phyloP scores from a whole-genome alignment of 306 rosid species.

The Lathyrus aphaca region DNA sequence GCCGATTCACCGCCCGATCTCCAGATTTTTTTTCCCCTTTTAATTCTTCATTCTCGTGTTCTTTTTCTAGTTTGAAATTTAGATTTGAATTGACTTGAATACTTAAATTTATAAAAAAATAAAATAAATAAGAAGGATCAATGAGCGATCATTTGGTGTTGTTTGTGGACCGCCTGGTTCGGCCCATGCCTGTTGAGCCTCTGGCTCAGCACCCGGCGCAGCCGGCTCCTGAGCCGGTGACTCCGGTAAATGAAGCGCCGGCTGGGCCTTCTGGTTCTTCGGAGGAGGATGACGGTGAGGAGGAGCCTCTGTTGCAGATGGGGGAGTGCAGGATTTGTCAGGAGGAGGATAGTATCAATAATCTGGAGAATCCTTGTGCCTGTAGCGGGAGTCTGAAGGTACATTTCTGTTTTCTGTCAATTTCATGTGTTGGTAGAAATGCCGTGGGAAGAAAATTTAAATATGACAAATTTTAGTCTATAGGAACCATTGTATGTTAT shows the following conservation, averaged over 20 bases:
- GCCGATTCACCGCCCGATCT: constrained; percentile 42
- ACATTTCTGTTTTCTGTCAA: constrained; percentile 8
- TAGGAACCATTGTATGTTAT: background rate
- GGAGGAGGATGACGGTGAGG: constrained; percentile 46
- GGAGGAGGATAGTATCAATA: constrained; percentile 73
- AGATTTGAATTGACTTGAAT: background rate
- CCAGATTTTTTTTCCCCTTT: background rate
- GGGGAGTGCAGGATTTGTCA: constrained; percentile 97
- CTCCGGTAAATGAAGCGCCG: constrained; percentile 7
- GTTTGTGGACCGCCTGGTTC: constrained; percentile 63
- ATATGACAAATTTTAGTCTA: background rate
- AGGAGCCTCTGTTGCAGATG: constrained; percentile 68
- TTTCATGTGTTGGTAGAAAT: background rate
- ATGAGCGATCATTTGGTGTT: constrained; percentile 90
- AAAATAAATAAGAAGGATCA: background rate
- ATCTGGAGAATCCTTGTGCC: constrained; percentile 83
- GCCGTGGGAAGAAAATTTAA: background rate
- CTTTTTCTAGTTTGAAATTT: background rate
- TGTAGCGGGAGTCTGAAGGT: constrained; percentile 99
- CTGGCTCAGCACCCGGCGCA: constrained; percentile 47
- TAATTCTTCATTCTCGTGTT: background rate
- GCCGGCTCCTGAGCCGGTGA: constrained; percentile 41
- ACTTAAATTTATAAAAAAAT: background rate
- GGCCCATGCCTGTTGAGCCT: constrained; percentile 57
- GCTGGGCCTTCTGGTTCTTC: constrained; percentile 49